Evolutionary conservation across 1,284 basidiomycete species (phyloP).

Genomic region (Leccinum pachyderme): DNA sequence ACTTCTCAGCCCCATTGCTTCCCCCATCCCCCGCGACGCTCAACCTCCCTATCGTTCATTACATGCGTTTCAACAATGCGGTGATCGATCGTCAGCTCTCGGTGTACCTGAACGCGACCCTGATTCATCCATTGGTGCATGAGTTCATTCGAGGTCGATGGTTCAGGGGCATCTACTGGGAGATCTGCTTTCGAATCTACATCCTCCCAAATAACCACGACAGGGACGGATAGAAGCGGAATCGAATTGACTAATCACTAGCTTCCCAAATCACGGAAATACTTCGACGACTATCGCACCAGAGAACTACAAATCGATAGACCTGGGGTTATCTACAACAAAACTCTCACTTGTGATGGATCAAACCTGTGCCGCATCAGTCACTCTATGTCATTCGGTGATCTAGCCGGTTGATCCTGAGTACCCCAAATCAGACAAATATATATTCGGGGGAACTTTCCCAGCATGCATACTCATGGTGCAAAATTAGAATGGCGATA

Average conservation of each 20-base stretch:
- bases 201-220: slow-evolving; percentile 13
- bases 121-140: slow-evolving; percentile 26
- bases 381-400: neutral
- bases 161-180: slow-evolving; percentile 18
- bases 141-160: slow-evolving; percentile 25
- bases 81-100: slow-evolving; percentile 18
- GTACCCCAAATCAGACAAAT: neutral
- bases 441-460: slow-evolving; percentile 18
- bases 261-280: slow-evolving; percentile 21
- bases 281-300: slow-evolving; percentile 6
- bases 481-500: slow-evolving; percentile 4
- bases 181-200: slow-evolving; percentile 26
- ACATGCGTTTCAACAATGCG: neutral
- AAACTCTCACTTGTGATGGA: neutral
- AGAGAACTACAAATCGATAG: slow-evolving; percentile 1
- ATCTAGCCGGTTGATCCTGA: slow-evolving; percentile 1
- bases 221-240: slow-evolving; percentile 29
- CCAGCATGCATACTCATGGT: slow-evolving; percentile 1
- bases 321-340: neutral
- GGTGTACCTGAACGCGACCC: slow-evolving; percentile 30
- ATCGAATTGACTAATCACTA: slow-evolving; percentile 9
- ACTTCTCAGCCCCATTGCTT: neutral
- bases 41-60: neutral
- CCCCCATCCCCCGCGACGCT: neutral
- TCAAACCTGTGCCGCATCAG: neutral